These are phyloP conservation scores for Knufia fluminis DNA, from an alignment of 2,329 filamentous ascomycete genomes.

Conservation along the genomic window DNA sequence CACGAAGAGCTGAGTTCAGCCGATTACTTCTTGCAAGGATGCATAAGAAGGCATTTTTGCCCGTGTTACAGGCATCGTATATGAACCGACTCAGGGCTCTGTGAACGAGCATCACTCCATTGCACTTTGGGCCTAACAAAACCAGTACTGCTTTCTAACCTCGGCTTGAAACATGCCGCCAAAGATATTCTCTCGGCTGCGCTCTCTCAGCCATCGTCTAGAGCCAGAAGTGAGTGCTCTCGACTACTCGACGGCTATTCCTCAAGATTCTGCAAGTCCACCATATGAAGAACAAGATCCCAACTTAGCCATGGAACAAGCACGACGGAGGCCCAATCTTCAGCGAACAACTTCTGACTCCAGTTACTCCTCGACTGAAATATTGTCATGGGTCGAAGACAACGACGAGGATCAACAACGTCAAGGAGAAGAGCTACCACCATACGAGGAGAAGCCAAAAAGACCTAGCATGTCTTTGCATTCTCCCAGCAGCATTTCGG, in stretches of 20 bases:
- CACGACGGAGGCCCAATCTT: background rate
- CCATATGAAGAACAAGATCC: background rate
- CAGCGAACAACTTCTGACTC: background rate
- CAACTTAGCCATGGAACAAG: background rate
- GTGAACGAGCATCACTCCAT: background rate
- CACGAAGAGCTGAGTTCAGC: background rate
- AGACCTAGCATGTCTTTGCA: background rate
- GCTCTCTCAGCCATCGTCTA: background rate
- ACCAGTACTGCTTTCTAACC: background rate
- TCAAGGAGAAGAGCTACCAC: conserved; percentile 1
- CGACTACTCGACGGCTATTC: background rate
- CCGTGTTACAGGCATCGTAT: background rate
- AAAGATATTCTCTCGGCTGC: background rate
- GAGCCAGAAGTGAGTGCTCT: background rate
- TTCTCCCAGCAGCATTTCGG: background rate
- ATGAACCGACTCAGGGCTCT: background rate
- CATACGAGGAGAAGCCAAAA: conserved; percentile 2
- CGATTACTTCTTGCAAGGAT: background rate
- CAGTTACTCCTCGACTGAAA: background rate
- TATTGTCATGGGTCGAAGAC: background rate
- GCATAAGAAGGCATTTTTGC: background rate
- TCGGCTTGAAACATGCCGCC: background rate
- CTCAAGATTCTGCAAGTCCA: background rate
- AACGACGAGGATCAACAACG: background rate
- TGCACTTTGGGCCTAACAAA: background rate